Percentiles rank a stretch among this genome's conserved stretches.
These are phyloP conservation scores for Poa annua DNA, from an alignment of 176 grass and related monocot genomes.

Conservation along the genomic window DNA sequence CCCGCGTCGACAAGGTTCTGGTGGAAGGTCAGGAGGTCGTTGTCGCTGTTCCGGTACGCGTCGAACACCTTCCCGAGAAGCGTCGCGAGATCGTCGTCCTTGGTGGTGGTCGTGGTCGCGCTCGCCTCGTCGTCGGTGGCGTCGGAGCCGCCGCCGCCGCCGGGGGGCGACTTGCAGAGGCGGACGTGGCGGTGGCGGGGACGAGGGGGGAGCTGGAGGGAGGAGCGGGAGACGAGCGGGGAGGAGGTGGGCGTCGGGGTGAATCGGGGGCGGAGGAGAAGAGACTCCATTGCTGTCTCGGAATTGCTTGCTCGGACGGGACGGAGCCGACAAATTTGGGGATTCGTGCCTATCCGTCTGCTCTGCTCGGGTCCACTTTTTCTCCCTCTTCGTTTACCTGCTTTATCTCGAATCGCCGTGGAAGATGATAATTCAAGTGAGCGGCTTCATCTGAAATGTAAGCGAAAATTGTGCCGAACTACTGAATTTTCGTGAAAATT, in stretches of 20 bases:
- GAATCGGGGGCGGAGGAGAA: constrained; percentile 39
- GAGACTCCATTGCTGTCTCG: constrained; percentile 38
- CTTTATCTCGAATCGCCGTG: too few species aligned
- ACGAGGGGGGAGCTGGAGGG: constrained; percentile 29
- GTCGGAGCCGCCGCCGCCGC: constrained; percentile 9
- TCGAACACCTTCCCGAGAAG: constrained; percentile 27
- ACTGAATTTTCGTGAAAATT: too few species aligned
- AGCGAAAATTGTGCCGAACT: too few species aligned
- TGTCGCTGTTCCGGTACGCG: constrained; percentile 40
- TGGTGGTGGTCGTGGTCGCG: background rate
- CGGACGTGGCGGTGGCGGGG: constrained; percentile 12
- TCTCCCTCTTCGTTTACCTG: background rate
- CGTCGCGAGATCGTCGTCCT: constrained; percentile 11
- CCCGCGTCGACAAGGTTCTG: constrained; percentile 52
- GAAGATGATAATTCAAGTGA: too few species aligned
- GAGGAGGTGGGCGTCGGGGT: background rate
- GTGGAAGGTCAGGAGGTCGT: constrained; percentile 46
- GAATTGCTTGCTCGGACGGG: background rate
- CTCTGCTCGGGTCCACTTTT: background rate
- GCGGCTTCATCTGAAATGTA: too few species aligned
- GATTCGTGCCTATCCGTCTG: background rate
- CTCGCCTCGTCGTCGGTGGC: background rate
- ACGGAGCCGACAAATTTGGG: background rate
- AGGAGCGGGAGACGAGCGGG: background rate
- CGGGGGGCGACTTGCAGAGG: background rate